Conservation (phyloP, 2,329 filamentous ascomycete species). For the Diaporthe eres region DNA sequence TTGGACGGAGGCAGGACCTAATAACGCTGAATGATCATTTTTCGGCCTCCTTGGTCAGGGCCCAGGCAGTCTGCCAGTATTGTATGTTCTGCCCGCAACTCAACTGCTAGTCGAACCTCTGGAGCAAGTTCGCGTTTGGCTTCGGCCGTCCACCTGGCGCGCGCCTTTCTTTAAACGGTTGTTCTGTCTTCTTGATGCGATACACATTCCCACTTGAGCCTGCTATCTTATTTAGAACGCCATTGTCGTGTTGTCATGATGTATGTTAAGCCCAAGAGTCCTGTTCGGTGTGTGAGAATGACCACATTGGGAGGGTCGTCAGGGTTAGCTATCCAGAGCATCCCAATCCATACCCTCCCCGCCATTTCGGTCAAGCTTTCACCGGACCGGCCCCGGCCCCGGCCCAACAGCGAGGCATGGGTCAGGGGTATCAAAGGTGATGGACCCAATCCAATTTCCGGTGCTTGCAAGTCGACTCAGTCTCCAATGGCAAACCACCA, state of each 20-base stretch:
- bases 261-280: not conserved
- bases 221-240: too few relatives aligned
- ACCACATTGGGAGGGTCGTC: not conserved
- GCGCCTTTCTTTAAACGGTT: not conserved
- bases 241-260: not conserved
- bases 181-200: not conserved
- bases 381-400: conserved; percentile 27
- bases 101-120: not conserved
- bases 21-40: not conserved
- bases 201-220: not conserved
- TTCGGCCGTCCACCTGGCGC: not conserved
- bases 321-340: not conserved
- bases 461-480: conserved; percentile 14
- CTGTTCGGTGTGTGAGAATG: not conserved
- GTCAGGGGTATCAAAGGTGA: conserved; percentile 25
- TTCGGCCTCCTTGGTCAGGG: not conserved
- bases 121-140: not conserved
- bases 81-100: not conserved
- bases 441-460: conserved; percentile 38
- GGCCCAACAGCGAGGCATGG: conserved; percentile 20
- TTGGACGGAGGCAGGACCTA: not conserved
- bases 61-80: not conserved
- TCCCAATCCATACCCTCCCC: not conserved
- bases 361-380: conserved; percentile 24
- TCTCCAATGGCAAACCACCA: conserved; percentile 38